Conservation (phyloP, 768 basidiomycete species). For the Boletus insuetus region DNA sequence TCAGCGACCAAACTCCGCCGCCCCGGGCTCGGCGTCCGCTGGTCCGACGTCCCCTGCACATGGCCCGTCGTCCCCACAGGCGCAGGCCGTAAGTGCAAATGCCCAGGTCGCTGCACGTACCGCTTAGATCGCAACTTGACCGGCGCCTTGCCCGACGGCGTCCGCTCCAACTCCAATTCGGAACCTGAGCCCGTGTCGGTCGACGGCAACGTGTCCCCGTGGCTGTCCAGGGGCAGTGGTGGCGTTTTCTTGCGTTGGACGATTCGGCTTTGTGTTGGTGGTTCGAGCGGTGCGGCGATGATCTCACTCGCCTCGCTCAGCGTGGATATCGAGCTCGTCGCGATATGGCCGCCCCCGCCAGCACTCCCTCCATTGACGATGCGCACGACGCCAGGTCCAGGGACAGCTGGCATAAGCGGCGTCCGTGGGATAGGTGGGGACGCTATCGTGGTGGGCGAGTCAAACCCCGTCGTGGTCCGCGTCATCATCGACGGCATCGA, state of each 20-base stretch:
- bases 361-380: constrained; percentile 30
- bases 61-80: neutral
- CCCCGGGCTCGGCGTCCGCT: constrained; percentile 43
- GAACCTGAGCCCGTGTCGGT: constrained; percentile 25
- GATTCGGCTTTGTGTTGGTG: constrained; percentile 28
- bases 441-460: constrained; percentile 39
- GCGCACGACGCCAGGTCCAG: constrained; percentile 14
- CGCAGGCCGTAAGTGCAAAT: constrained; percentile 42
- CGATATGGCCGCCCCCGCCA: constrained; percentile 17
- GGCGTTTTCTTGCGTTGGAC: constrained; percentile 40
- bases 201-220: neutral
- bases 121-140: constrained; percentile 53
- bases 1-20: constrained; percentile 50
- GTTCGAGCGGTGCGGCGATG: constrained; percentile 18
- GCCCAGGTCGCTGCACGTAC: constrained; percentile 42
- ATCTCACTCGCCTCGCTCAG: constrained; percentile 26
- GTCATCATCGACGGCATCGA: neutral
- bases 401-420: constrained; percentile 29
- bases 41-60: constrained; percentile 15
- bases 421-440: constrained; percentile 41
- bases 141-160: constrained; percentile 37
- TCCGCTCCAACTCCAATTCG: constrained; percentile 16
- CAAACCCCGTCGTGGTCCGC: constrained; percentile 18
- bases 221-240: constrained; percentile 9
- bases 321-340: constrained; percentile 31